These are phyloP conservation scores for Geotrichum aggregatum DNA, from an alignment of 1,139 yeast genomes.

Conservation along the genomic window DNA sequence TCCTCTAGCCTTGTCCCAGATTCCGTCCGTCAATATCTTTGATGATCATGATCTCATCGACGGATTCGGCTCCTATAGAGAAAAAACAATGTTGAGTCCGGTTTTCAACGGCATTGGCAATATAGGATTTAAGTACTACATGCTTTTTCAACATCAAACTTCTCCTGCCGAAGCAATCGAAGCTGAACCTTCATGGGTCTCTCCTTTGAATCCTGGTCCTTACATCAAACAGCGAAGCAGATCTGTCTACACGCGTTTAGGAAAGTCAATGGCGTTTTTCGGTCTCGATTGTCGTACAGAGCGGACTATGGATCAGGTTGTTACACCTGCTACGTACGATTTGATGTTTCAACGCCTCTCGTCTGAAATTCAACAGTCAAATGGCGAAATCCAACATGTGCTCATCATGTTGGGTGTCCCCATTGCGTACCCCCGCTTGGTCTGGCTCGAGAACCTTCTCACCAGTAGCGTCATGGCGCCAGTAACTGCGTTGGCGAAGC, in stretches of 20 bases:
- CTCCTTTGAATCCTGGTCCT: constrained; percentile 50
- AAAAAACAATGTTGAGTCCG: constrained; percentile 65
- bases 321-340: constrained; percentile 55
- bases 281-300: constrained; percentile 95
- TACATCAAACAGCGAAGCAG: constrained; percentile 62
- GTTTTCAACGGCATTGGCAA: constrained; percentile 69
- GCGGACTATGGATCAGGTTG: constrained; percentile 58
- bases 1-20: constrained; percentile 72
- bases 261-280: constrained; percentile 62
- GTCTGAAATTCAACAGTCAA: constrained; percentile 48
- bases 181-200: constrained; percentile 37
- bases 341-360: constrained; percentile 57
- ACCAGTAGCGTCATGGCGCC: constrained; percentile 57
- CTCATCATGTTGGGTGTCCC: constrained; percentile 89
- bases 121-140: constrained; percentile 76
- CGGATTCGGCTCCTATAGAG: constrained; percentile 86
- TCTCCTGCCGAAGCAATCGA: constrained; percentile 30
- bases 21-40: constrained; percentile 78
- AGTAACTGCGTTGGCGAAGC: constrained; percentile 60
- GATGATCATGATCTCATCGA: constrained; percentile 91
- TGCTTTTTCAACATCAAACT: constrained; percentile 73
- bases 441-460: constrained; percentile 77
- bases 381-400: constrained; percentile 65
- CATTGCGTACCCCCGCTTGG: constrained; percentile 86
- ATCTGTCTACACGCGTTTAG: constrained; percentile 67